Evolutionary conservation across 129 eudicot species (phyloP).

Genomic region (Artemisia tridentata): DNA sequence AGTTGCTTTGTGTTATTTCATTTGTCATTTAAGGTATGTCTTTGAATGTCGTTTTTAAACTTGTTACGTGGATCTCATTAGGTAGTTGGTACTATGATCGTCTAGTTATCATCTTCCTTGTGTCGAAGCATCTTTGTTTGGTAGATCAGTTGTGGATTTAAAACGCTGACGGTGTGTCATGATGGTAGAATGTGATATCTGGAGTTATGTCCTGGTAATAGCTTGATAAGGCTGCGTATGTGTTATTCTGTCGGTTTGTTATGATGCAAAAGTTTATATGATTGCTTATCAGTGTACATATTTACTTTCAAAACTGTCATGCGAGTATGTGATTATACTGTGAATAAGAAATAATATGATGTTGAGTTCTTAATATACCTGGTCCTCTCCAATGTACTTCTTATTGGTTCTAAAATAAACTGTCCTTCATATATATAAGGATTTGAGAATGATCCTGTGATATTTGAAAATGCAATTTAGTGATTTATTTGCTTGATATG

Average conservation of each 20-base stretch:
- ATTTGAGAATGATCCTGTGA: too few species aligned
- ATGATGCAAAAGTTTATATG: background rate
- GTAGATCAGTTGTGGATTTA: background rate
- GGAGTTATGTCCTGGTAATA: too few species aligned
- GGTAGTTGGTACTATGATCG: background rate
- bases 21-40: slow-evolving; percentile 44
- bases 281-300: background rate
- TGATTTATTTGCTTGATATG: too few species aligned
- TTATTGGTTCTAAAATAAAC: too few species aligned
- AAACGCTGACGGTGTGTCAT: background rate
- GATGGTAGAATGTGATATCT: too few species aligned
- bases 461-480: too few species aligned
- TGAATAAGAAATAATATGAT: too few species aligned
- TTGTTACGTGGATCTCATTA: background rate
- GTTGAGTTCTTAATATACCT: too few species aligned
- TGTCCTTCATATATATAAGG: too few species aligned
- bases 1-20: slow-evolving; percentile 37
- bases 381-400: too few species aligned
- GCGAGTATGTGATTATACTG: background rate
- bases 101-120: background rate
- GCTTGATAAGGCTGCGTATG: too few species aligned
- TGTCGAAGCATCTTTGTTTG: background rate
- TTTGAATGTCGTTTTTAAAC: background rate
- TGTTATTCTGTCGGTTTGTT: background rate
- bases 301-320: slow-evolving; percentile 9